A percentile compares a stretch with the other conserved stretches of the same genome.
Conservation (phyloP, 2,329 filamentous ascomycete genomes). For the Aspergillus ibericus region DNA sequence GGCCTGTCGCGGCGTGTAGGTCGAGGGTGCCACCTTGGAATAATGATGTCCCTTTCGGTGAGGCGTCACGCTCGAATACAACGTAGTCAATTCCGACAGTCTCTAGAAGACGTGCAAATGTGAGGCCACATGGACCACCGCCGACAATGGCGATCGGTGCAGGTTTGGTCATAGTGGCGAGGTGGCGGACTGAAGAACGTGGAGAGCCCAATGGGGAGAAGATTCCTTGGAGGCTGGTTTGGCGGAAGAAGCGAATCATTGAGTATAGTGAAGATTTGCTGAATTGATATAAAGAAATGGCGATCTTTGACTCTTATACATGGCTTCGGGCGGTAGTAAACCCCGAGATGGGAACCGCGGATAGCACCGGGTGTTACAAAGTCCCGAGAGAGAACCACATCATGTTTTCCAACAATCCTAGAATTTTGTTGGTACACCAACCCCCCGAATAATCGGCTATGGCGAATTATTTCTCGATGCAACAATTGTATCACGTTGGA, state of each 20-base stretch:
- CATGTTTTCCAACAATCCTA: too few relatives aligned
- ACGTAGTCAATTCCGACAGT: slow-evolving; percentile 19
- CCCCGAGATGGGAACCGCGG: not conserved
- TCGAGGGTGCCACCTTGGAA: slow-evolving; percentile 25
- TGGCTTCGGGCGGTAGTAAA: not conserved
- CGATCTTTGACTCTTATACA: not conserved
- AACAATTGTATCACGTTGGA: too few relatives aligned
- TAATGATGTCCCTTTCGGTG: not conserved
- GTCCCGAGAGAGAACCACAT: not conserved
- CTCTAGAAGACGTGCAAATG: slow-evolving; percentile 22
- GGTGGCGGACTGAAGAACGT: not conserved
- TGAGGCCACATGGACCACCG: slow-evolving; percentile 22
- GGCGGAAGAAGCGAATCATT: not conserved
- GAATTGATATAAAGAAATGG: not conserved
- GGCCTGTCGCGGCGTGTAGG: slow-evolving; percentile 20
- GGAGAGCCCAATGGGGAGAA: not conserved
- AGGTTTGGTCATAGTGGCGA: not conserved
- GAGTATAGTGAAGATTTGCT: not conserved
- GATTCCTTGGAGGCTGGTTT: not conserved
- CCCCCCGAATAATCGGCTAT: too few relatives aligned
- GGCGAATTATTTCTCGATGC: too few relatives aligned
- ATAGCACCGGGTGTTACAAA: not conserved
- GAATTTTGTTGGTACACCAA: too few relatives aligned
- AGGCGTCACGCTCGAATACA: slow-evolving; percentile 21
- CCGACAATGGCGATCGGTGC: slow-evolving; percentile 23